Evolutionary conservation across 1,284 basidiomycete genomes (phyloP).

Genomic region (Coniferiporia weirii): DNA sequence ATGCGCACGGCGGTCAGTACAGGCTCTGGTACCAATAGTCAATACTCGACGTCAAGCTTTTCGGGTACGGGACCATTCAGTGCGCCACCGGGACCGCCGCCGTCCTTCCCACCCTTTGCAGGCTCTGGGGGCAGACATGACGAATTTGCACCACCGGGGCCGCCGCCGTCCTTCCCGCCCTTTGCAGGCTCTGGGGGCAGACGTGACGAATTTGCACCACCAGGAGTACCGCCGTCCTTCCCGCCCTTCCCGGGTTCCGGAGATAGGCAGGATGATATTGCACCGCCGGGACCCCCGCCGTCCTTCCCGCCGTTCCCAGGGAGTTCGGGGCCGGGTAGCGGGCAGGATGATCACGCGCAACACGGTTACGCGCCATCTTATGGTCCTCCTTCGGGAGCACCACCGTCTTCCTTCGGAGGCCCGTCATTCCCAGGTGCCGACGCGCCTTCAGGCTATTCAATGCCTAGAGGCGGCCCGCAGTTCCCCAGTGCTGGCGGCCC

Average conservation of each 20-base stretch:
- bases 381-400: constrained; percentile 19
- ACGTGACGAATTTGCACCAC: too few relatives aligned
- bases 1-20: background rate
- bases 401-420: background rate
- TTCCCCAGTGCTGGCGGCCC: constrained; percentile 8
- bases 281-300: too few relatives aligned
- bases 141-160: too few relatives aligned
- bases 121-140: background rate
- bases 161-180: too few relatives aligned
- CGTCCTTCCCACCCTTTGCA: constrained; percentile 24
- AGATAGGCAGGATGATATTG: too few relatives aligned
- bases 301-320: too few relatives aligned
- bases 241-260: too few relatives aligned
- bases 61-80: constrained; percentile 13
- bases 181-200: background rate
- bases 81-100: constrained; percentile 21
- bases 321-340: background rate
- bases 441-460: constrained; percentile 11
- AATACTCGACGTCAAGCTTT: constrained; percentile 8
- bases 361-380: constrained; percentile 29
- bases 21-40: background rate
- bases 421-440: constrained; percentile 1
- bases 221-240: too few relatives aligned
- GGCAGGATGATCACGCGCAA: constrained; percentile 10
- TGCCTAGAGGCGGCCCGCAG: constrained; percentile 9